Base-by-base conservation (phyloP, 129 eudicot species). In the Lactuca saligna region DNA sequence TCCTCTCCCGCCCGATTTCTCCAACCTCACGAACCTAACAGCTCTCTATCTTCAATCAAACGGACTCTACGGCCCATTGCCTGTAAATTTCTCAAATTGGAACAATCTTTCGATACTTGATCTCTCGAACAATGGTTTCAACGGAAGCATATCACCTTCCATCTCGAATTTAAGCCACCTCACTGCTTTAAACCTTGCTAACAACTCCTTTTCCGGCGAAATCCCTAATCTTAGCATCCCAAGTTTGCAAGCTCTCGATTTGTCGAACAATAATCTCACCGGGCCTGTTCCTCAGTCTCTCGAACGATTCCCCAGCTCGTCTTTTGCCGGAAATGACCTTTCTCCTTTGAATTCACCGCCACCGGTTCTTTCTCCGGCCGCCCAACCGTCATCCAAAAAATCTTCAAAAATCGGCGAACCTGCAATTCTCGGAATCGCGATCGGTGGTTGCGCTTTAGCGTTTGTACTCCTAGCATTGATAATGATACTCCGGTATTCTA, bases 171-270 rank as follows among this genome's bases (percentile, higher is more conserved):
- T 93, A 78, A 89, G 82, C 62, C 97, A 80, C 50, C 86, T 93
- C 67, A 79, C 90, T 2, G 84, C 80, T 70, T 82, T 93, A 38
- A 63, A 69, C 81, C 92, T 93, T 13, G 89, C 93, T 7, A 87
- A 83, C 73, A 93, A 93, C 84, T 89, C 90, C 3, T 78, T 89
- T 59, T 81, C 97, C 37, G 99, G 97, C 58, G 78, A 81, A 77
- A 78, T 93, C 37, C 98, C 98, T 4, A 79, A 93, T 79, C 50
- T 93, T 25, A 49, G 58, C 63, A 60, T 87, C 72, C 90, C 95
- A 5, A 81, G 79, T 71, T 74, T 89, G 72, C 80, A 81, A 71
- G 61, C 59, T 64, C 65, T 93, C 48, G 86, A 93, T 78, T 78
- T 93, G 57, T 84, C 97, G 10, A 79, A 89, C 80, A 93, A 93